Evolutionary conservation across 2,329 filamentous ascomycete genomes (phyloP), one percentile per base, ranked within the genome.

Genomic region (Rutstroemia sp.): DNA sequence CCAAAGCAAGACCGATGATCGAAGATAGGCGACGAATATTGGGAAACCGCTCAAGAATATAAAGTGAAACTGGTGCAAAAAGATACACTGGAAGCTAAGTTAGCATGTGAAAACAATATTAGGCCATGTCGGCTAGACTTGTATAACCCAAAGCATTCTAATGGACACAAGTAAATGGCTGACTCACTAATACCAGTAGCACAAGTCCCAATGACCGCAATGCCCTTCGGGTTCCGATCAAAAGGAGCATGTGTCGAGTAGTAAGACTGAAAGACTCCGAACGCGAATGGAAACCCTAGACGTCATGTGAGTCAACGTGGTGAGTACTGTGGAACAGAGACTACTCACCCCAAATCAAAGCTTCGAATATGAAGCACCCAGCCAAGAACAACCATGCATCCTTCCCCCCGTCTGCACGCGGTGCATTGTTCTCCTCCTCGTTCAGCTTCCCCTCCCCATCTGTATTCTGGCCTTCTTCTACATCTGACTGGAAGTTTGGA

Each of bases 361-460:
- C 72, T 58, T 83, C 79, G 10, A 82, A 71, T 49, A 79, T 66
- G 61, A 79, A 80, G 62, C 76, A 77, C 2, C 72, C 73, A 12
- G 71, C 70, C 14, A 82, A 66, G 52, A 80, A 77, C 1, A 79
- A 59, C 74, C 77, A 80, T 4, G 79, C 78, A 52, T 75, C 72
- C 63, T 71, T 76, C 1, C 78, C 79, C 12, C 71, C 67, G 63
- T 81, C 79, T 2, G 72, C 71, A n/a, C 69, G 72, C 2, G 77
- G 74, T 10, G 62, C 8, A 21, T 21, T 47, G 5, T 4, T 45
- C 9, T 19, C 30, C 23, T 41, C 34, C 34, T 14, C n/a, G 25
- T 54, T 19, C 12, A 7, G 16, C 12, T 34, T 34, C 39, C 21
- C 23, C n/a, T 49, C 52, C 8, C 38, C 16, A 23, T 54, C 23